Evolutionary conservation across 345 rosid species (phyloP).

Genomic region (Mercurialis annua): DNA sequence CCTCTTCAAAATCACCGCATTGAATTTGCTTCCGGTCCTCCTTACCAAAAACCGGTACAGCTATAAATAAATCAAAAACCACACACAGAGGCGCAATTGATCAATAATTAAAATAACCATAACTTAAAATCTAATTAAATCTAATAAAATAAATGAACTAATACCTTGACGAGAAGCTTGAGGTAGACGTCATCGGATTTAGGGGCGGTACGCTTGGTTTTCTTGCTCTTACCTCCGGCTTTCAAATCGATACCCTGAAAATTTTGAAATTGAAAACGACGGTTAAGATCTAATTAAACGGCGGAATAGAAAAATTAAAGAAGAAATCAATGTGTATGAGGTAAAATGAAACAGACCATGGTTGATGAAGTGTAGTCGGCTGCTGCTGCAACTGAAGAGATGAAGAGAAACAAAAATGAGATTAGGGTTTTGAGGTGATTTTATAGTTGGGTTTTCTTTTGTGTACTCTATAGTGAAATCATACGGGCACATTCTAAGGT

Average conservation of each 20-base stretch:
- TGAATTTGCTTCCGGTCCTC: conserved; percentile 88
- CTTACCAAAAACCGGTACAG: conserved; percentile 82
- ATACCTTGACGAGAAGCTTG: conserved; percentile 91
- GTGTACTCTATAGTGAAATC: neutral
- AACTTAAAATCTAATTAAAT: no score
- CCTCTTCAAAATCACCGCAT: conserved; percentile 88
- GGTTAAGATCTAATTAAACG: neutral
- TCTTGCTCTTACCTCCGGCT: conserved; percentile 97
- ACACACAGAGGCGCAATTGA: neutral
- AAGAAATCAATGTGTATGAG: neutral
- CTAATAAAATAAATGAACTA: no score
- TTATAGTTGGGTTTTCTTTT: conserved; percentile 11
- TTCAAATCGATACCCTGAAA: conserved; percentile 84
- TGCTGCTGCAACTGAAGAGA: neutral
- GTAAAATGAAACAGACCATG: conserved; percentile 36
- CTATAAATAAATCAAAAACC: conserved; percentile 26
- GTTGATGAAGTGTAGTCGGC: conserved; percentile 3
- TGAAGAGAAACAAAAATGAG: neutral
- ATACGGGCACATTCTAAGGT: neutral
- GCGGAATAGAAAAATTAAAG: no score
- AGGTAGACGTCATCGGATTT: conserved; percentile 94
- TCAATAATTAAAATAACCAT: neutral
- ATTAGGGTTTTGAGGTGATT: conserved; percentile 43
- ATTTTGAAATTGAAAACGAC: neutral
- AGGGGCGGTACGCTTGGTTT: conserved; percentile 79